Base-by-base conservation (phyloP, 2,329 filamentous ascomycete genomes). In the Talaromyces marneffei region DNA sequence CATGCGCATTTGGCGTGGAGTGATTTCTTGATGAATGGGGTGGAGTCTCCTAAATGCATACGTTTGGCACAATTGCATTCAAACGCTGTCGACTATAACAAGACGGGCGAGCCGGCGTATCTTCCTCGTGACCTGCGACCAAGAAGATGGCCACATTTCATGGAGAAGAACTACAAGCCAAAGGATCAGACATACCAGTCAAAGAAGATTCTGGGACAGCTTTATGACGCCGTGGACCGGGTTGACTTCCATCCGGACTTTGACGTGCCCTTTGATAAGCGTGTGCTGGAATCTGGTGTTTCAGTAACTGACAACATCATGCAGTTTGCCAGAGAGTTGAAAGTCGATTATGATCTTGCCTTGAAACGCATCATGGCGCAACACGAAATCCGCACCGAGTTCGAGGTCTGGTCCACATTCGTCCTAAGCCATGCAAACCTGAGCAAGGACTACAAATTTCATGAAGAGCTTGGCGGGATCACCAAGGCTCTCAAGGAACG, bases 351-450 rank as follows among this genome's bases (percentile, higher is more conserved):
- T 66, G 94, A 99, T 69, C 82, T 83, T 16, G 83, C 86, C 0
- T 82, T 97, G 68, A 85, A 84, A 12, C 85, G 92, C 0, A 81
- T 97, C 60, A 92, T 97, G 86, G 88, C 86, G 1, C 92, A 96
- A 68, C 86, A 92, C 66, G 88, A 89, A 46, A 89, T 97, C 60
- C 77, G 79, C 18, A 96, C 90, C 0, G 94, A 99, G 69, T 97
- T 96, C 66, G 94, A 99, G 74, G 84, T 96, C 10, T 97, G 88
- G 86, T 88, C 91, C 0, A 87, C 90, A 0, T 97, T 97, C 72
- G 85, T 92, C 2, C 80, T 97, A 62, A 83, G 83, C 1, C 90
- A 89, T 69, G 89, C 90, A 8, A 82, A 85, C 0, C 82, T 90
- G 27, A 86, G 84, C 35, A 84, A 82, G 8, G 90, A 94, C 65